Evolutionary conservation across 495 filamentous ascomycete species (phyloP).

Genomic region (Podospora tetraspora): DNA sequence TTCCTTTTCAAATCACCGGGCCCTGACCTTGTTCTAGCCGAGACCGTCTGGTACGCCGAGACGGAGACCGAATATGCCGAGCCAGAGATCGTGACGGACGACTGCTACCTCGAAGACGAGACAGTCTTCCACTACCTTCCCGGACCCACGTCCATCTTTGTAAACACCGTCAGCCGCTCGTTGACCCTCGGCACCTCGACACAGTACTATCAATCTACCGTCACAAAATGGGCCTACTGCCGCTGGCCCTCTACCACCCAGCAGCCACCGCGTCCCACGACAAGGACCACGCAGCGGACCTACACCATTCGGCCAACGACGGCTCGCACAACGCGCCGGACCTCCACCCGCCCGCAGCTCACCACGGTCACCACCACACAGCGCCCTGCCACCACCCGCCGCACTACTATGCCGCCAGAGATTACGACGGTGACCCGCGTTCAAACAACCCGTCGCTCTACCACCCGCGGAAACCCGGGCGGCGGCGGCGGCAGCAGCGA

Average conservation of each 20-base stretch:
- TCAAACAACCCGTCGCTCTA: not conserved
- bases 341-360: constrained; percentile 8
- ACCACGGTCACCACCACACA: constrained; percentile 10
- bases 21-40: constrained; percentile 8
- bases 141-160: constrained; percentile 20
- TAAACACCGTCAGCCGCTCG: constrained; percentile 19
- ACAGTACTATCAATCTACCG: constrained; percentile 23
- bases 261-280: constrained; percentile 17
- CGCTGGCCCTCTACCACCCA: constrained; percentile 21
- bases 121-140: constrained; percentile 23
- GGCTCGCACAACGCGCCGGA: constrained; percentile 4
- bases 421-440: constrained; percentile 14
- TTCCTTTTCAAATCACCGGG: too few relatives aligned
- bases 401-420: constrained; percentile 5
- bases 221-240: constrained; percentile 22
- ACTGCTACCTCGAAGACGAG: constrained; percentile 23
- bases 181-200: constrained; percentile 21
- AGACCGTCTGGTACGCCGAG: constrained; percentile 19
- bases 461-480: not conserved
- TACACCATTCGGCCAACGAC: constrained; percentile 10
- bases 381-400: constrained; percentile 2
- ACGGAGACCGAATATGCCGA: constrained; percentile 18
- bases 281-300: constrained; percentile 16
- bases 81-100: constrained; percentile 17
- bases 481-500: not conserved